A percentile compares a stretch with the other conserved stretches of the same genome.
Evolutionary conservation across 1,284 basidiomycete genomes (phyloP).

Genomic region (Ceratobasidium sp.): DNA sequence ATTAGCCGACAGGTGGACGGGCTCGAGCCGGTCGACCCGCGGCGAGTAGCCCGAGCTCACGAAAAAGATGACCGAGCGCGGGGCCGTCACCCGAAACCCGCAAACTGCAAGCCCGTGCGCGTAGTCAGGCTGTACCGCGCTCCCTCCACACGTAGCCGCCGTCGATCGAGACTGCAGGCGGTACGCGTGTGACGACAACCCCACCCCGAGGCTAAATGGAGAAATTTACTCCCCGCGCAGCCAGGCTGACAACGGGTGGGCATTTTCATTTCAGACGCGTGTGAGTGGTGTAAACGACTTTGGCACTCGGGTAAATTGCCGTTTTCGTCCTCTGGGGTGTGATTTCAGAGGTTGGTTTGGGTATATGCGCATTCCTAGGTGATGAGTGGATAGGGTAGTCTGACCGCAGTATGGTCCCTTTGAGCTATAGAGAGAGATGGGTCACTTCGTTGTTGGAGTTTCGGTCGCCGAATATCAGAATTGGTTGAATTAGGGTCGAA

Average conservation of each 20-base stretch:
- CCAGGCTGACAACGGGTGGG: neutral
- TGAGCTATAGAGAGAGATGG: neutral
- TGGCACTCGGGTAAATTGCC: too few relatives aligned
- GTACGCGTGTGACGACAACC: neutral
- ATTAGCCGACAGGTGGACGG: too few relatives aligned
- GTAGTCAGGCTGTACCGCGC: neutral
- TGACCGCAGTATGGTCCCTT: neutral
- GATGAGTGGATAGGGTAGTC: neutral
- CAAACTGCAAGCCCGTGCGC: neutral
- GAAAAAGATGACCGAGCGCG: too few relatives aligned
- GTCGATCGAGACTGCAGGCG: neutral
- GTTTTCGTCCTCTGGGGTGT: neutral
- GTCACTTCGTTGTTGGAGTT: neutral
- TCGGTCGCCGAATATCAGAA: neutral
- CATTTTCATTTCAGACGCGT: slow-evolving; percentile 3
- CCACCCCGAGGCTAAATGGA: neutral
- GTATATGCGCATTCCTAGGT: neutral
- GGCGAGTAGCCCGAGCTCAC: too few relatives aligned
- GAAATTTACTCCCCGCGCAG: neutral
- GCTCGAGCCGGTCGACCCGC: too few relatives aligned
- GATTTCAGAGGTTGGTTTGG: neutral
- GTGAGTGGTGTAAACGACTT: neutral
- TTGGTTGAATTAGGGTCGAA: neutral
- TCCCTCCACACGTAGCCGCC: neutral
- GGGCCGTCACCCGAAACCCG: too few relatives aligned